A percentile compares a stretch with the other conserved stretches of the same genome.
Evolutionary conservation across 2,329 filamentous ascomycete species (phyloP).

Genomic region (Cladophialophora bantiana): DNA sequence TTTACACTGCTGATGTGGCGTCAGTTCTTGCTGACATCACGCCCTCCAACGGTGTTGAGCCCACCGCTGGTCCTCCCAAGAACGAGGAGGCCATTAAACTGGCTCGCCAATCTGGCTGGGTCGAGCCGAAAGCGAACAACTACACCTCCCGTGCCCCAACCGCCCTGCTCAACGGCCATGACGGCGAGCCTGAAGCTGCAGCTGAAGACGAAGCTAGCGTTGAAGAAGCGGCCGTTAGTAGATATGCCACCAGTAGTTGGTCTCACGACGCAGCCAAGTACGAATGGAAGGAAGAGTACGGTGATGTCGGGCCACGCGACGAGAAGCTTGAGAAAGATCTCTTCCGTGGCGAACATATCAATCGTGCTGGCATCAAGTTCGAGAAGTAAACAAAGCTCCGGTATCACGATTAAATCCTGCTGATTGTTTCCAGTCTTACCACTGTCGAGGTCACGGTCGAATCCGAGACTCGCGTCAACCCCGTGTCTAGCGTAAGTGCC

Average conservation of each 20-base stretch:
- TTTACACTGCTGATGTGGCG: conserved; percentile 24
- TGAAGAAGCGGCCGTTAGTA: background rate
- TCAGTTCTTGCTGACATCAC: conserved; percentile 22
- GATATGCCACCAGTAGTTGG: conserved; percentile 47
- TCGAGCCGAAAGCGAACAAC: conserved; percentile 30
- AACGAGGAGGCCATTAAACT: conserved; percentile 24
- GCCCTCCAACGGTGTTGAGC: conserved; percentile 15
- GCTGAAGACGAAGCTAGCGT: conserved; percentile 11
- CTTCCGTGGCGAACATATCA: conserved; percentile 66
- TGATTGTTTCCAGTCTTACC: conserved; percentile 48
- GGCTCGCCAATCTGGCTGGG: conserved; percentile 33
- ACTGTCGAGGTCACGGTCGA: conserved; percentile 60
- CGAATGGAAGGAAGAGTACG: conserved; percentile 83
- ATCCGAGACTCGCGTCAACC: conserved; percentile 55
- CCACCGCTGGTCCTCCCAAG: conserved; percentile 8
- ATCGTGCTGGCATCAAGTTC: conserved; percentile 67
- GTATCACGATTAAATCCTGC: conserved; percentile 3
- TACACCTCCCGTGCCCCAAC: conserved; percentile 26
- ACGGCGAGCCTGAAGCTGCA: conserved; percentile 10
- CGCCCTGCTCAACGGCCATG: conserved; percentile 8
- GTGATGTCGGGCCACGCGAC: conserved; percentile 79
- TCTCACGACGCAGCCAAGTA: conserved; percentile 71
- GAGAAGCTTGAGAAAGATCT: conserved; percentile 76
- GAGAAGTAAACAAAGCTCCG: conserved; percentile 58
- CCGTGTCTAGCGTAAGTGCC: conserved; percentile 55